Evolutionary conservation across 345 rosid species (phyloP), one percentile per base, ranked within the genome.

Genomic region (Adansonia digitata): DNA sequence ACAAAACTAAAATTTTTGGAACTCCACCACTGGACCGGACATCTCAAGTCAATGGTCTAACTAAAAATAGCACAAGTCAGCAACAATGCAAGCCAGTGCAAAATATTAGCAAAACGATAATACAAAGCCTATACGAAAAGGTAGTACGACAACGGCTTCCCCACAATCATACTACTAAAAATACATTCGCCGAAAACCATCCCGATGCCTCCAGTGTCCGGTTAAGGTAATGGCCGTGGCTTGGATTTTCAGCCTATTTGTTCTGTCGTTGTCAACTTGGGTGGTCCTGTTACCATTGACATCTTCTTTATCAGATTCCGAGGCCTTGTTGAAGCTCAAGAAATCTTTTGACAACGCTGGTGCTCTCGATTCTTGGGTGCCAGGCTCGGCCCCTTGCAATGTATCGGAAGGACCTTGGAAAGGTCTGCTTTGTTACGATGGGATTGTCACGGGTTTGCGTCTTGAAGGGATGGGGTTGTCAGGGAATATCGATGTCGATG

Each of bases 311-410:
- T 68, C 91, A 0, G 89, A 91, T 15, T 75, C 92, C 2, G 92
- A 88, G 49, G 85, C 94, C 4, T 71, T 93, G 72, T 79, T 91
- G 53, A 74, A 80, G 71, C 84, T 95, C 57, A 95, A 91, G 74
- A 63, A 75, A 11, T 95, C 96, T 3, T 71, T 95, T 48, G 15
- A 45, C 1, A 83, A 86, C 76, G 71, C 88, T 2, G 22, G 67
- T 46, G 78, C 86, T 59, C 93, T 91, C 8, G 78, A 79, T 57
- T 89, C 98, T 70, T 95, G 99, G 98, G 66, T 51, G 42, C 76
- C 84, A 7, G 80, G 76, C 61, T 76, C 88, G 0, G 49, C 72
- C 11, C 98, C 99, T 61, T 91, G 99, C 37, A 52, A 65, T 15
- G 75, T 37, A 5, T 6, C 24, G 22, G 45, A 26, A 0, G 42